These are phyloP conservation scores for Sporisorium reilianum DNA, from an alignment of 1,284 basidiomycete species.

Conservation along the genomic window DNA sequence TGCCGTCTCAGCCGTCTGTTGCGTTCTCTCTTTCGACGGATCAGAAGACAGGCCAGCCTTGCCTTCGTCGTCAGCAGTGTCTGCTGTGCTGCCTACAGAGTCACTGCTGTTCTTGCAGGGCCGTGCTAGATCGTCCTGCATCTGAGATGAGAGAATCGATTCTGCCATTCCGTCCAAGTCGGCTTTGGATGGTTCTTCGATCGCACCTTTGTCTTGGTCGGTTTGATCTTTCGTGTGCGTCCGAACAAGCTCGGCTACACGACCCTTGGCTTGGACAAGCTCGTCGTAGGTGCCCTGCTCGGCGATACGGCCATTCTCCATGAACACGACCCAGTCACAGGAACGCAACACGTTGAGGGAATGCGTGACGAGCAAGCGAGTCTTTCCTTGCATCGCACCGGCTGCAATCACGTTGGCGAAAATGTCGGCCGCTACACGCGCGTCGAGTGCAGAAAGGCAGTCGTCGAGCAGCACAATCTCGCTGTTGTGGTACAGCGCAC, in stretches of 20 bases:
- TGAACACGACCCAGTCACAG: constrained; percentile 30
- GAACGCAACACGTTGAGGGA: constrained; percentile 27
- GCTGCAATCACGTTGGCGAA: constrained; percentile 31
- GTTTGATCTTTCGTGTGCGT: constrained; percentile 31
- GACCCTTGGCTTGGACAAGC: constrained; percentile 78
- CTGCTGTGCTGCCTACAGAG: neutral
- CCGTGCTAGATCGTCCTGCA: neutral
- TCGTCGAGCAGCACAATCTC: constrained; percentile 88
- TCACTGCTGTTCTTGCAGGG: constrained; percentile 1
- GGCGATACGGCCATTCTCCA: constrained; percentile 37
- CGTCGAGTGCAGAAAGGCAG: constrained; percentile 75
- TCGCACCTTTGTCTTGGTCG: constrained; percentile 62
- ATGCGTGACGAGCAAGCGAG: constrained; percentile 45
- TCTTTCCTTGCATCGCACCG: constrained; percentile 24
- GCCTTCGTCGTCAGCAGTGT: neutral
- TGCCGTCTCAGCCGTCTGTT: too few relatives aligned
- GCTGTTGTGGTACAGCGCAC: constrained; percentile 85
- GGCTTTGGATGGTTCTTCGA: constrained; percentile 27
- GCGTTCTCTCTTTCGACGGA: neutral
- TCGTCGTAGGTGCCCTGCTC: constrained; percentile 78
- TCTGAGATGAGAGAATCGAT: neutral
- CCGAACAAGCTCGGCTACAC: constrained; percentile 70
- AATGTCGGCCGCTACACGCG: constrained; percentile 86
- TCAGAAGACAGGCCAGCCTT: neutral
- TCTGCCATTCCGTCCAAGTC: constrained; percentile 10